Base-by-base conservation (phyloP, 2,329 filamentous ascomycete species). In the Rhynchosporium secalis region DNA sequence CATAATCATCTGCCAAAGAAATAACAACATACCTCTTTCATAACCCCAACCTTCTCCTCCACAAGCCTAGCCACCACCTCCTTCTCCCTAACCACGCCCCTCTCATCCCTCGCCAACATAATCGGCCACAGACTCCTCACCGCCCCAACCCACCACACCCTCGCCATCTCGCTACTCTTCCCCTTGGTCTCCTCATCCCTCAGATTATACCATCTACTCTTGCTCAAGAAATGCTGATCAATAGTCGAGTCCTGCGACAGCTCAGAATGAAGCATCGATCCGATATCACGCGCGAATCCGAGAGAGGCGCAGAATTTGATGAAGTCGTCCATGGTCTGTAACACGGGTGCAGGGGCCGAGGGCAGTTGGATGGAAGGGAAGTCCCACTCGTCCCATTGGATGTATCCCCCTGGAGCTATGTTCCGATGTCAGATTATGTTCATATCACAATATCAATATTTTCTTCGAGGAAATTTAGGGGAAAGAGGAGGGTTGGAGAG, bases 301-400 rank as follows among this genome's bases (percentile, higher is more conserved):
- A 58, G 15, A 8, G 43, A 38, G 15, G 12, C 38, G 41, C 31
- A 46, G 36, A 58, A 48, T 15, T 20, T 29, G 31, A 47, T 12
- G 13, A 58, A 40, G 13, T 46, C 43, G 7, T 26, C 6, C 4
- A 47, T 43, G 20, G 33, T 58, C 8, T 58, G 43, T 31, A 38
- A 26, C 10, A 47, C 45, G 13, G 43, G 29, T 9, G 56, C 29
- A 7, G 33, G 13, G 13, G 31, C 56, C 2, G 56, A 48, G 12
- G 41, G 43, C 6, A 58, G 46, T 36, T 28, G 31, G 15, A 58
- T 26, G 4, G 15, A 26, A 9, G 43, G 15, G 8, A 47, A 58
- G 10, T 46, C 33, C 56, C 43, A 58, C 20, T 58, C 56, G 56
- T 58, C 56, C 56, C 56, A 58, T 58, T 58, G 56, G 20, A 58